Evolutionary conservation across 441 rosid species (phyloP).

Genomic region (Aleurites moluccanus): DNA sequence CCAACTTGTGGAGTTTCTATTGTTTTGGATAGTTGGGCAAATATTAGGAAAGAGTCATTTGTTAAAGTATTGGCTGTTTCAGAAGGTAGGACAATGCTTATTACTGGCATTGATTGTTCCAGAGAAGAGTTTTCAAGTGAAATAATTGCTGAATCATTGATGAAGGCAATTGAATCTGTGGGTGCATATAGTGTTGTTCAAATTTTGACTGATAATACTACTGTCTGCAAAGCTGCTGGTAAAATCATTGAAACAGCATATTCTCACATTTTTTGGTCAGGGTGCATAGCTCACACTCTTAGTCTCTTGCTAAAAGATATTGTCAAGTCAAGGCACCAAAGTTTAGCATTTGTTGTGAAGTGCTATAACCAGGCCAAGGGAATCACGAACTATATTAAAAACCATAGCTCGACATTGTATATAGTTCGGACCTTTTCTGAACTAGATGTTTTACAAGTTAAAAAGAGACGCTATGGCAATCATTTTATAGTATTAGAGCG

Average conservation of each 20-base stretch:
- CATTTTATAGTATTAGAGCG: not conserved
- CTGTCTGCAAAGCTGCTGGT: not conserved
- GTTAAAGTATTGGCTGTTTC: not conserved
- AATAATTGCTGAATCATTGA: not conserved
- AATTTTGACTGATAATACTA: not conserved
- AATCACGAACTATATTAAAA: not conserved
- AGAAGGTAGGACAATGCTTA: not conserved
- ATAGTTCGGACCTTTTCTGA: not conserved
- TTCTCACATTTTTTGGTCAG: constrained; percentile 1
- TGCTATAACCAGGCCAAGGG: not conserved
- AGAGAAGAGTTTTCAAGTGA: not conserved
- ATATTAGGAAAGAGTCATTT: not conserved
- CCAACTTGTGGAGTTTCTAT: constrained; percentile 9
- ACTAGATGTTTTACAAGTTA: not conserved
- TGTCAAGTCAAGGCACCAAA: not conserved
- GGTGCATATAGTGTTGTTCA: constrained; percentile 1
- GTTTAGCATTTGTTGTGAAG: not conserved
- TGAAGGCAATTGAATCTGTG: not conserved
- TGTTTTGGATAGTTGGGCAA: not conserved
- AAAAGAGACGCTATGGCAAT: not conserved
- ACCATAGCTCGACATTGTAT: not conserved
- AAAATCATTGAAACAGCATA: not conserved
- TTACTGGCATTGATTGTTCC: not conserved
- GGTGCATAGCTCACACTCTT: not conserved
- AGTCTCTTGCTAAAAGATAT: constrained; percentile 4